Evolutionary conservation across 305 asterid species (phyloP), one percentile per base, ranked within the genome.

Genomic region (Galium porrigens): DNA sequence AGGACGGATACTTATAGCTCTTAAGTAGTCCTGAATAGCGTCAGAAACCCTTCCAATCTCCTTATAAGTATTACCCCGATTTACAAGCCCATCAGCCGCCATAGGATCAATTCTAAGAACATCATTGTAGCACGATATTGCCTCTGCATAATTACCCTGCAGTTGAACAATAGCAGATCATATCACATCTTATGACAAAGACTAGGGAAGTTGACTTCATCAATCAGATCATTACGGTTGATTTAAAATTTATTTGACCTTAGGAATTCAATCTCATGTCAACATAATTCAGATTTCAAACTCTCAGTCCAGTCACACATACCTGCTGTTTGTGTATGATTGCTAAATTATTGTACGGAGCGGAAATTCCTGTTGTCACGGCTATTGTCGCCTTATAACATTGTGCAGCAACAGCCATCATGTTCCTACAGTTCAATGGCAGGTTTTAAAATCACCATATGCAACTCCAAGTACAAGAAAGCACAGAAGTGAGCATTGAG

Each of bases 71-170:
- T 94, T 94, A 17, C 99, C 99, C 14, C 99, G 85, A 74, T 94
- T 94, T 68, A 94, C 99, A 63, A 94, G 91, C 51, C 96, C 99
- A 84, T 94, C 99, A 68, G 95, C 91, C 4, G 97, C 99, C 77
- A 77, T 58, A 58, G 99, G 97, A 81, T 94, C 99, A 69, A 94
- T 88, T 74, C 95, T 81, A 64, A 94, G 88, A 46, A 89, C 96
- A 76, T 94, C 99, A 73, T 83, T 89, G 76, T 94, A 94, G 86
- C 99, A 94, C 66, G 99, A 82, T 77, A 94, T 82, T 59, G 99
- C 99, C 65, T 94, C 99, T 11, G 77, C 85, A 76, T 87, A 85
- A 70, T 86, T 89, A 58, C 97, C 99, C 99, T 94, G 95, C 57
- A 70, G 75, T 73, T 59, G 49, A 34, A 67, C 22, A n/a, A 41